Evolutionary conservation across 139 green algal species (phyloP), one percentile per base, ranked within the genome.

Genomic region (Auxenochlorella protothecoides): DNA sequence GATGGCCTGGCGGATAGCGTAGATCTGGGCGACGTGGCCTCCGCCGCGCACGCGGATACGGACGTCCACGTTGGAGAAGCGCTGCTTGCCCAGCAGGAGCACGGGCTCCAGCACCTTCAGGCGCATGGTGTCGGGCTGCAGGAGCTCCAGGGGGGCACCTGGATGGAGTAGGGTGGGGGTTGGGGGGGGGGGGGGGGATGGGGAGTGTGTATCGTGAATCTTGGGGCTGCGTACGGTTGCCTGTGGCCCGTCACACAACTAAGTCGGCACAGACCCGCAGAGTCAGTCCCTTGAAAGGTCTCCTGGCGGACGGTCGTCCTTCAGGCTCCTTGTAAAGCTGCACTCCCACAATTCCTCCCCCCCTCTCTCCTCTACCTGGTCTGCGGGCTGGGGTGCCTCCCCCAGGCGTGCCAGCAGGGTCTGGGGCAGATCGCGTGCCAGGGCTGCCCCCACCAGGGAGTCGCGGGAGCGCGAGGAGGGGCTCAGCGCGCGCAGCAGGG

Each of bases 41-140:
- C 95, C 95, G 59, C 95, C 93, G 86, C 94, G 96, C 10, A 96
- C 92, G 69, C 95, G 88, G 61, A 99, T 83, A 67, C 95, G 87
- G 81, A 99, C 97, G 88, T 99, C 95, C 63, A 99, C 85, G 72
- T 92, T 89, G 55, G 85, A 85, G 65, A 97, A 94, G 60, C 88
- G 84, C 78, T 96, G 79, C 82, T 91, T 89, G 72, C 95, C 95
- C 57, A 99, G 84, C 44, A 99, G 85, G 71, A 97, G 77, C 67
- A 99, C 75, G 10, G 95, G 95, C 89, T 99, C 95, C 70, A 96
- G 89, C 15, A 90, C 91, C 89, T 99, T 99, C 81, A 85, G 91
- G 16, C 89, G 81, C 77, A 99, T 76, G 3, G 89, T 92, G 70
- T 99, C 95, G 16, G 92, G 91, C 88, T 97, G 83, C 55, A 98